Evolutionary conservation across 2,329 filamentous ascomycete species (phyloP), one percentile per base, ranked within the genome.

Genomic region (Gnomoniopsis sp.): DNA sequence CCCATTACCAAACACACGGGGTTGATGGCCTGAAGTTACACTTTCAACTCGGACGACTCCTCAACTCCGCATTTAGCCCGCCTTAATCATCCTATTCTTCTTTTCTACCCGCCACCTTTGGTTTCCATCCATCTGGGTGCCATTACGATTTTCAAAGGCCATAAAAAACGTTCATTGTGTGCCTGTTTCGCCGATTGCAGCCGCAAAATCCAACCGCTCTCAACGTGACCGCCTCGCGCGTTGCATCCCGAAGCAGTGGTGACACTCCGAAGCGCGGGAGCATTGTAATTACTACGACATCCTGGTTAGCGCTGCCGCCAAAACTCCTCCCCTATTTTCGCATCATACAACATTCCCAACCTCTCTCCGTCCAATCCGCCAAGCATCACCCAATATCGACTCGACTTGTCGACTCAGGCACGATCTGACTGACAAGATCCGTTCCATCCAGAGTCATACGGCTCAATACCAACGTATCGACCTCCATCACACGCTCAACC

Each of bases 21-120:
- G 38, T 52, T 44, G 55, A 33, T 38, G 33, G 59, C 49, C 22
- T 55, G 36, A 52, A 57, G 52, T 55, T 36, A 34, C 53, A 53
- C 48, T 55, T 53, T 53, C 15, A 44, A 49, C 53, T 52, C 59
- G 54, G 22, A 51, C 56, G 44, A 53, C 59, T 55, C 49, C 49
- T 61, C 49, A 52, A 12, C 51, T 53, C 56, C 59, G 52, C 59
- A 59, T 22, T 49, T 41, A 49, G 34, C 12, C n/a, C 30, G 10
- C 22, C 53, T n/a, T 21, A n/a, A 54, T 21, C 36, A 53, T 36
- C 33, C 36, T 33, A 26, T 50, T 36, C 46, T 19, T 26, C n/a
- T 15, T 23, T 43, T 38, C 26, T 23, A 46, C 34, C 46, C 57
- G 46, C 48, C 49, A 43, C 36, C 23, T 43, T 30, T 41, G 46